Base-by-base conservation (phyloP, 192 early-diverging fungal species). In the Kappamyces sp. region DNA sequence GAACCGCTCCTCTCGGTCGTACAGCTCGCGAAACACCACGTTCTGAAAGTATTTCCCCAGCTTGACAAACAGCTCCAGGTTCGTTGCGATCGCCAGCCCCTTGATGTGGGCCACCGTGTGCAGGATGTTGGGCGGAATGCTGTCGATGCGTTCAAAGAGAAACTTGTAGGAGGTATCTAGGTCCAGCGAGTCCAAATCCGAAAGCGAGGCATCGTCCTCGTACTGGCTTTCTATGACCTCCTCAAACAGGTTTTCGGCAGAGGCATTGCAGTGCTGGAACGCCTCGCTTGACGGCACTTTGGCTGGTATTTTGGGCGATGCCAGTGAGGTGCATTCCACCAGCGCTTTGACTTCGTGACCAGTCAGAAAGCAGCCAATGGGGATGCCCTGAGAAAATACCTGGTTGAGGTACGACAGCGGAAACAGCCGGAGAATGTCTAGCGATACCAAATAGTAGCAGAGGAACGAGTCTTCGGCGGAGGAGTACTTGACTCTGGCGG, bases 131-230 rank as follows among this genome's bases (percentile, higher is more conserved):
- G 31, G 54, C n/a, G 40, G 40, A n/a, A 55, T 43, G 29, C 29
- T 55, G 31, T 55, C 54, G 9, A 55, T 22, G 29, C 54, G 29
- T 55, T 55, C 54, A 55, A 55, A 55, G 6, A 55, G 31, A 40
- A 33, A 31, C n/a, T 55, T 55, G n/a, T 43, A 55, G 45, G 54
- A 38, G 30, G 54, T 22, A 7, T 55, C 36, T 4, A 33, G 15
- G 32, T 55, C 54, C 5, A 33, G 45, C 31, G 54, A 22, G 45
- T 55, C 54, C 3, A 55, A 33, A 40, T 55, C 54, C 32, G 54
- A 55, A 55, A 38, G 43, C 12, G 12, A 9, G 0, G 29, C 4
- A 49, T 15, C 31, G 31, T 49, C 48, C 29, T 5, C 4, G 42
- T 43, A 11, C 9, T 11, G 14, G 42, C 8, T 43, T 14, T 43